Conservation (phyloP, 2,329 filamentous ascomycete genomes). For the Sporothrix dimorphospora region DNA sequence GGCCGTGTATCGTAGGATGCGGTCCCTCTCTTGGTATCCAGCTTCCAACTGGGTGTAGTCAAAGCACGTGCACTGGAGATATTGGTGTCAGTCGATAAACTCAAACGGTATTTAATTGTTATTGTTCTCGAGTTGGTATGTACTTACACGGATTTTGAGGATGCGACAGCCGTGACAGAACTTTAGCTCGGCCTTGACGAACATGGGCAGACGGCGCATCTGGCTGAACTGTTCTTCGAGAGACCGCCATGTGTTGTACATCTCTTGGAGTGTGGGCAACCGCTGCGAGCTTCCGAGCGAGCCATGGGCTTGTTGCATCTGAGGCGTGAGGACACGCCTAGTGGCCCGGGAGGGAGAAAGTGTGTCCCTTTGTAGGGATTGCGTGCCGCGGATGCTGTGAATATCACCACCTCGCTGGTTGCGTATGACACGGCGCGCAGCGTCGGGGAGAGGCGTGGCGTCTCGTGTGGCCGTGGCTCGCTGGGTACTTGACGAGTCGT, state of each 20-base stretch:
- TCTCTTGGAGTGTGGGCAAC: constrained; percentile 32
- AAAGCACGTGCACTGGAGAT: constrained; percentile 32
- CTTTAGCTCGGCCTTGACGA: constrained; percentile 26
- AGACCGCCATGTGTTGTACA: constrained; percentile 35
- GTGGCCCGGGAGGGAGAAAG: background rate
- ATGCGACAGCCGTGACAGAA: constrained; percentile 33
- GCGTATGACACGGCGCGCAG: constrained; percentile 25
- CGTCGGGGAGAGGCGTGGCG: constrained; percentile 17
- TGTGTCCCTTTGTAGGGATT: background rate
- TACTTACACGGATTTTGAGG: constrained; percentile 17
- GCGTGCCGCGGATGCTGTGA: background rate
- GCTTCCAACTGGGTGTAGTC: constrained; percentile 31
- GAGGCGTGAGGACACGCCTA: background rate
- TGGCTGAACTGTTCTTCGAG: constrained; percentile 30
- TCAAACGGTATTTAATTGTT: background rate
- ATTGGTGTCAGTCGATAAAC: background rate
- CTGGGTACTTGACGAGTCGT: background rate
- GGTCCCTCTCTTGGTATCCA: constrained; percentile 23
- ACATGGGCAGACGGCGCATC: constrained; percentile 31
- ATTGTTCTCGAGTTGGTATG: background rate
- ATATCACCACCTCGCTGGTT: constrained; percentile 16
- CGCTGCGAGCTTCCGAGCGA: background rate
- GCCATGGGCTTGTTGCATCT: background rate
- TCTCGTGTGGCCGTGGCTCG: background rate
- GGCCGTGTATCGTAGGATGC: constrained; percentile 15